Evolutionary conservation across 345 rosid species (phyloP).

Genomic region (Populus ilicifolia): DNA sequence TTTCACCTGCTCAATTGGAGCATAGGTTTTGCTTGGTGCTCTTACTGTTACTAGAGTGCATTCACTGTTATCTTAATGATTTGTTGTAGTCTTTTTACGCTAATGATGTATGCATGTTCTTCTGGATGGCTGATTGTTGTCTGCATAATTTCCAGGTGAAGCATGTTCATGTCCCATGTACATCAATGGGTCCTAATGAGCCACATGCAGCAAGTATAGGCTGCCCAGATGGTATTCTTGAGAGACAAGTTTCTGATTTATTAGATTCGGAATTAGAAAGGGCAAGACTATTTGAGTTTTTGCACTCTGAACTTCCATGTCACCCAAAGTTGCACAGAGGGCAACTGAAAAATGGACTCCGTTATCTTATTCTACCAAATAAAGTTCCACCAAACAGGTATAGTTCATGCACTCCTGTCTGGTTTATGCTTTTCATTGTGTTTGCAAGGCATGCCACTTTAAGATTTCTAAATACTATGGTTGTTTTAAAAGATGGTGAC

Average conservation of each 20-base stretch:
- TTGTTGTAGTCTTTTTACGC: not conserved
- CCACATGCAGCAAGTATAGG: conserved; percentile 90
- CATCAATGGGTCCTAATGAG: conserved; percentile 94
- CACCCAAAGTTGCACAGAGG: conserved; percentile 87
- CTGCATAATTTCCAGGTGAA: conserved; percentile 40
- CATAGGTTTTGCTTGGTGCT: not conserved
- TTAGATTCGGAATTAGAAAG: conserved; percentile 44
- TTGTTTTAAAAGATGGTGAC: not conserved
- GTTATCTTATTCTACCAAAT: conserved; percentile 90
- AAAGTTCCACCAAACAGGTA: conserved; percentile 96
- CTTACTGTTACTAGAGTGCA: not conserved
- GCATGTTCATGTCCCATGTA: conserved; percentile 42
- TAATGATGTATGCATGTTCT: not conserved
- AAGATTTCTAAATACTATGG: not conserved
- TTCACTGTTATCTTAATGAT: not conserved
- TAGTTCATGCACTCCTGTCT: conserved; percentile 1
- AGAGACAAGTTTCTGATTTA: conserved; percentile 62
- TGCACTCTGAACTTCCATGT: conserved; percentile 68
- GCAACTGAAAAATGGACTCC: conserved; percentile 87
- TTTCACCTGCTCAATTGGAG: not conserved
- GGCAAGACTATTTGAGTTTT: conserved; percentile 52
- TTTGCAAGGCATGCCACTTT: not conserved
- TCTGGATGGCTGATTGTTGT: not conserved
- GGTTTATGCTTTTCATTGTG: not conserved
- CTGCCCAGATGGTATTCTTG: conserved; percentile 76